Conservation (phyloP, 2,329 filamentous ascomycete genomes). For the Cytospora piceicola region DNA sequence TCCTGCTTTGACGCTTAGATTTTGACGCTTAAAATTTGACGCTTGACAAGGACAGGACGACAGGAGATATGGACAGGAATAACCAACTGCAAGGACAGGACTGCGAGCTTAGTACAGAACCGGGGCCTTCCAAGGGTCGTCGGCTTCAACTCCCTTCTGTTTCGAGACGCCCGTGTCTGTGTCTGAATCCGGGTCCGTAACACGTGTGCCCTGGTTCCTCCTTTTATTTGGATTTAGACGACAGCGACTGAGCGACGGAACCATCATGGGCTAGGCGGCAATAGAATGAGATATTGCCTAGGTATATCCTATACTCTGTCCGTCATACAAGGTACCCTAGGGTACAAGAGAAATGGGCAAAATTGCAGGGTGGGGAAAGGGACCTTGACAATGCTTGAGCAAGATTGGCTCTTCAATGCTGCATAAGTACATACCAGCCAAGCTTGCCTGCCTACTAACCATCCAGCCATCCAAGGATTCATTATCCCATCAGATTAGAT, state of each 20-base stretch:
- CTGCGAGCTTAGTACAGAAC: not conserved
- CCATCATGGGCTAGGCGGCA: not conserved
- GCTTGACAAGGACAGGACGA: not conserved
- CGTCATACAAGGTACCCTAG: not conserved
- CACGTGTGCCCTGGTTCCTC: not conserved
- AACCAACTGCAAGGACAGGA: not conserved
- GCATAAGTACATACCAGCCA: not conserved
- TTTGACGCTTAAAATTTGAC: not conserved
- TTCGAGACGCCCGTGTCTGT: not conserved
- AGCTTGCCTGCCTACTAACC: not conserved
- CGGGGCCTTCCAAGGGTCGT: not conserved
- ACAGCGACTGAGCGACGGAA: not conserved
- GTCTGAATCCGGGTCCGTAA: not conserved
- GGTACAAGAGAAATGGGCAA: not conserved
- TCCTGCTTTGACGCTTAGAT: conserved; percentile 20
- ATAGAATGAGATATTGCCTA: not conserved
- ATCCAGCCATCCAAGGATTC: not conserved
- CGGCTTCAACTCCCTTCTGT: not conserved
- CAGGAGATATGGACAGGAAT: not conserved
- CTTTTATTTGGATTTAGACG: not conserved
- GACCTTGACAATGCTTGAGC: too few relatives aligned
- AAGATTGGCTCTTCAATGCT: not conserved
- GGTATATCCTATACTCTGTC: not conserved
- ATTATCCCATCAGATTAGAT: conserved; percentile 4
- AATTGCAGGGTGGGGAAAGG: not conserved